Percentiles rank a stretch among this genome's conserved stretches.
phyloP scores from a whole-genome alignment of 2,329 filamentous ascomycete species.

The Aspergillus niger region DNA sequence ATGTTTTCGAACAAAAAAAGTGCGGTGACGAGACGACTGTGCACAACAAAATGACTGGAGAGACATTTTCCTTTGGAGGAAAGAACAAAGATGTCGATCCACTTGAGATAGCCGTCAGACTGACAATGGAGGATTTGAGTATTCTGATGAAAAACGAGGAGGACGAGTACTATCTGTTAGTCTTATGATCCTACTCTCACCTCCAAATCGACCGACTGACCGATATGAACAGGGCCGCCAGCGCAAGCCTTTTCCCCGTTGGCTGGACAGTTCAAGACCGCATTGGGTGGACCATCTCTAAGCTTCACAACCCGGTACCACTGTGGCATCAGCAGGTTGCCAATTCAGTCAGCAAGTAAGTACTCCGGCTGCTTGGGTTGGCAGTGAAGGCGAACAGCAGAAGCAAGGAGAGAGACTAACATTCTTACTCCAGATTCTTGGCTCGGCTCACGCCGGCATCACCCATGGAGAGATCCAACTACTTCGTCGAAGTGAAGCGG shows the following conservation, averaged over 20 bases:
- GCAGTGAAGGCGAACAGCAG: background rate
- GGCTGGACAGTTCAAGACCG: constrained; percentile 54
- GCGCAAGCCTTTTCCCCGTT: constrained; percentile 56
- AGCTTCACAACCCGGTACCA: constrained; percentile 51
- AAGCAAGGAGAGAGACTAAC: constrained; percentile 8
- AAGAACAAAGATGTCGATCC: constrained; percentile 42
- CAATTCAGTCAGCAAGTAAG: constrained; percentile 47
- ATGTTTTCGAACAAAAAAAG: constrained; percentile 42
- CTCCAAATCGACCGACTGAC: constrained; percentile 1
- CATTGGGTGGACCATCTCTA: constrained; percentile 53
- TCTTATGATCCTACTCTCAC: background rate
- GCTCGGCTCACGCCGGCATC: constrained; percentile 46
- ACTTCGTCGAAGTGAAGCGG: constrained; percentile 53
- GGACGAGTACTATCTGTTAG: constrained; percentile 51
- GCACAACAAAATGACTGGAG: constrained; percentile 48
- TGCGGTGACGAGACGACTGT: constrained; percentile 33
- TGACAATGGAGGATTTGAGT: constrained; percentile 57
- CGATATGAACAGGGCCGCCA: constrained; percentile 43
- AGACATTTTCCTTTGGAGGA: constrained; percentile 45
- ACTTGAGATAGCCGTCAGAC: constrained; percentile 52
- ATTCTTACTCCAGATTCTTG: constrained; percentile 43
- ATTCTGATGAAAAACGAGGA: constrained; percentile 51
- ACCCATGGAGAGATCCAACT: constrained; percentile 53
- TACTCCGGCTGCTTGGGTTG: background rate
- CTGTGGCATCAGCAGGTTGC: constrained; percentile 53